Conservation (phyloP, 1,284 basidiomycete genomes). For the Ustilago esculenta region DNA sequence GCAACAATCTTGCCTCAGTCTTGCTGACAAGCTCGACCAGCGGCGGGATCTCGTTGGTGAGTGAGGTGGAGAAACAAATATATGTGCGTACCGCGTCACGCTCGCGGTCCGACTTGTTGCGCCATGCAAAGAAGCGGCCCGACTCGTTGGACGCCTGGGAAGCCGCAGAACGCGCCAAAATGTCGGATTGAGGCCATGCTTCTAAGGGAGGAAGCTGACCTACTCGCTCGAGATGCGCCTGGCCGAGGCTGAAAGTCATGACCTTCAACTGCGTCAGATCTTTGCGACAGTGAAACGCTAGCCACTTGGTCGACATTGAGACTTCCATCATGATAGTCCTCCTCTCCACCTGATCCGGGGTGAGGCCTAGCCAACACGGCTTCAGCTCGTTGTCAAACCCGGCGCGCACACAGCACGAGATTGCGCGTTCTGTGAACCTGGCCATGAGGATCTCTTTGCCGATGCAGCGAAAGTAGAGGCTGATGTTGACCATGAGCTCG, state of each 20-base stretch:
- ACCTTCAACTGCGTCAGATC: constrained; percentile 1
- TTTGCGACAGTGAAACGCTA: constrained; percentile 23
- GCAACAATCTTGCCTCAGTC: constrained; percentile 15
- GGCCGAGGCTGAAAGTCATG: constrained; percentile 16
- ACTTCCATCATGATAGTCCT: constrained; percentile 14
- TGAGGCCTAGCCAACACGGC: constrained; percentile 20
- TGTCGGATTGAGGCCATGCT: constrained; percentile 21
- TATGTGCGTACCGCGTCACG: constrained; percentile 14
- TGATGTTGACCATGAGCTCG: constrained; percentile 24
- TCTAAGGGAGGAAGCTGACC: constrained; percentile 16
- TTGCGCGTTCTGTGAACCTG: constrained; percentile 17
- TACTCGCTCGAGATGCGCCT: constrained; percentile 3
- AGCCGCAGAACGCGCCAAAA: constrained; percentile 2
- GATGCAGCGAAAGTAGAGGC: constrained; percentile 33
- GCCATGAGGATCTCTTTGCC: constrained; percentile 11
- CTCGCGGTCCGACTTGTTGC: constrained; percentile 11
- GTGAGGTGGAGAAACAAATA: background rate
- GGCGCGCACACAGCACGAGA: constrained; percentile 7
- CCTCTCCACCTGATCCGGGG: constrained; percentile 17
- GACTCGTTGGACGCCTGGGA: background rate
- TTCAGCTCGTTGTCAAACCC: constrained; percentile 26
- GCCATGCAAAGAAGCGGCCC: constrained; percentile 1
- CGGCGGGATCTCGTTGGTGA: constrained; percentile 12
- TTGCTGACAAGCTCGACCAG: constrained; percentile 17
- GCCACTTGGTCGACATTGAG: constrained; percentile 14